phyloP scores from a whole-genome alignment of 2,329 filamentous ascomycete genomes.

The Penicillium hesseltinei region DNA sequence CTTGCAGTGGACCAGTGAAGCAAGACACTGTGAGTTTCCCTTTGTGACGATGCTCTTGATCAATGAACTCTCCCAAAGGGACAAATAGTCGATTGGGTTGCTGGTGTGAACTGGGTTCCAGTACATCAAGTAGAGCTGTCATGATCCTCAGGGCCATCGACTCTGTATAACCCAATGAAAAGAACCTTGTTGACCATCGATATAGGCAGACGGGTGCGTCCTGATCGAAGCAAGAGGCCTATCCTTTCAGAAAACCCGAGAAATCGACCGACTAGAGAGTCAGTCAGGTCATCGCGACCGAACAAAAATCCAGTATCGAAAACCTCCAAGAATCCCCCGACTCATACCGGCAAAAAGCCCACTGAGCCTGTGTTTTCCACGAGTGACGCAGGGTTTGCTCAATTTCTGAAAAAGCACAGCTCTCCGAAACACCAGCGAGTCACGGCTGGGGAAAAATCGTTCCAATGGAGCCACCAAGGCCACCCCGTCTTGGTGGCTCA shows the following conservation, averaged over 20 bases:
- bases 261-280: conserved; percentile 22
- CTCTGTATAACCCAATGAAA: neutral
- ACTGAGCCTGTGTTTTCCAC: conserved; percentile 15
- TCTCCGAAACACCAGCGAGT: conserved; percentile 51
- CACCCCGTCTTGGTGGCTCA: conserved; percentile 3
- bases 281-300: conserved; percentile 20
- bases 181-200: conserved; percentile 4
- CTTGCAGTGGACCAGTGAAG: conserved; percentile 26
- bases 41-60: neutral
- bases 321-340: neutral
- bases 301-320: neutral
- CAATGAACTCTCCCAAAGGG: neutral
- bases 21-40: conserved; percentile 31
- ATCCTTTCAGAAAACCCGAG: conserved; percentile 5
- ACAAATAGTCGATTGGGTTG: neutral
- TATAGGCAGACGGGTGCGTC: conserved; percentile 11
- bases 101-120: neutral
- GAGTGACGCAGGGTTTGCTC: conserved; percentile 44
- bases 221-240: neutral
- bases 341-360: neutral
- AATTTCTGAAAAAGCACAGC: conserved; percentile 48
- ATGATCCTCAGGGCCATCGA: neutral
- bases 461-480: conserved; percentile 40
- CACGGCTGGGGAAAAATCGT: conserved; percentile 51
- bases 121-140: neutral